Evolutionary conservation across 306 rosid species (phyloP), one percentile per base, ranked within the genome.

Genomic region (Oxytropis ochrocephala): DNA sequence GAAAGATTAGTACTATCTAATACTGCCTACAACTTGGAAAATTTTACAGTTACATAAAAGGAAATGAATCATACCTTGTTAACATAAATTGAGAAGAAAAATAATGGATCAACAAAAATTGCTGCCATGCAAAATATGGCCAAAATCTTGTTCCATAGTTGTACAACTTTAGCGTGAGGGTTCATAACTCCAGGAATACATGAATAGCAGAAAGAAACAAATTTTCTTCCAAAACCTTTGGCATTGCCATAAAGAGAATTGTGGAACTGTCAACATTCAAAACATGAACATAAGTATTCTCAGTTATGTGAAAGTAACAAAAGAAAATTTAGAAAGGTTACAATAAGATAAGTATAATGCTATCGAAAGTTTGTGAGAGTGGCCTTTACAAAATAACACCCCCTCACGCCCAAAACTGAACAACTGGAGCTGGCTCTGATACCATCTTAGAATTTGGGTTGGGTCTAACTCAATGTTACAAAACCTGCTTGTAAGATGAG

Each of bases 31-130:
- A 48, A 42, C 48, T 54, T 16, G 52, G 54, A 63, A 47, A 19
- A 61, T 30, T 41, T 6, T 65, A 54, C 50, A 21, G 39, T 24
- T 8, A 53, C 69, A 51, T 64, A 47, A 61, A 76, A 69, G 64
- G 64, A 53, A 55, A 60, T 57, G 17, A 13, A 39, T 2, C 30
- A 63, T 84, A 92, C 96, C 89, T 78, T 0, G 5, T 46, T 30
- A 48, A 77, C 87, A 51, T 77, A 79, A n/a, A 89, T 84, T 76
- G 82, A 19, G 73, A 88, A 85, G 85, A 89, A 92, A 80, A 89
- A 83, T 48, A 92, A 82, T 7, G 98, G 98, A 54, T 92, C 96
- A n/a, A 92, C 80, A 70, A 89, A 92, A 76, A 87, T 79, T 54
- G 95, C 85, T 38, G 80, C 42, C 42, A 89, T 52, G 84, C 95